Percentiles rank a stretch among this genome's conserved stretches.
Evolutionary conservation across 1,284 basidiomycete species (phyloP).

Genomic region (Ustilago lituana): DNA sequence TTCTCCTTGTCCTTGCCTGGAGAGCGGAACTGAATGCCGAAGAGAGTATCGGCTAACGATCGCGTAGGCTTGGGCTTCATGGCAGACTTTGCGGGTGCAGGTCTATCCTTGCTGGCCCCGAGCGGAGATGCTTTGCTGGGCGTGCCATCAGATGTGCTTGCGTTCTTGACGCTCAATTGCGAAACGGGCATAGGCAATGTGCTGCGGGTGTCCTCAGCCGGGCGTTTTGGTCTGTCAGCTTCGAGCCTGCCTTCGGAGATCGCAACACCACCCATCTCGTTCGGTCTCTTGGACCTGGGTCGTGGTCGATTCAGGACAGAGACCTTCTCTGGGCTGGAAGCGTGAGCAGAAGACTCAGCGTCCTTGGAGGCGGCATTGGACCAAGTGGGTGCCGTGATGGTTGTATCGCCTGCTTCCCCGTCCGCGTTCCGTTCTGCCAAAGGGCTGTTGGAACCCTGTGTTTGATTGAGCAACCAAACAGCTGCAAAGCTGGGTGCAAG

Average conservation of each 20-base stretch:
- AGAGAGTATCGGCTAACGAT: constrained; percentile 62
- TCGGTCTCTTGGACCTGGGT: constrained; percentile 25
- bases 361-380: neutral
- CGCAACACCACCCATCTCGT: constrained; percentile 49
- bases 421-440: neutral
- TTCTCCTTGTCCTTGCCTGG: constrained; percentile 45
- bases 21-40: constrained; percentile 45
- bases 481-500: constrained; percentile 59
- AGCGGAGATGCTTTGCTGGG: constrained; percentile 2
- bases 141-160: neutral
- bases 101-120: constrained; percentile 47
- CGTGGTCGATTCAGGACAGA: constrained; percentile 54
- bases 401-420: constrained; percentile 17
- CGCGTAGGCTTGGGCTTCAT: constrained; percentile 43
- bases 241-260: constrained; percentile 49
- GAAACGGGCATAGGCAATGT: constrained; percentile 42
- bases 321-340: constrained; percentile 8
- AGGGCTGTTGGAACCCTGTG: constrained; percentile 9
- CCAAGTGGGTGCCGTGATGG: constrained; percentile 6
- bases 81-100: constrained; percentile 53
- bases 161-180: constrained; percentile 12
- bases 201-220: constrained; percentile 43
- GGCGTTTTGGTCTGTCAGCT: constrained; percentile 15
- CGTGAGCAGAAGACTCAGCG: neutral
- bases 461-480: constrained; percentile 55